Evolutionary conservation across 2,329 filamentous ascomycete genomes (phyloP).

Genomic region (Plectosphaerella plurivora): DNA sequence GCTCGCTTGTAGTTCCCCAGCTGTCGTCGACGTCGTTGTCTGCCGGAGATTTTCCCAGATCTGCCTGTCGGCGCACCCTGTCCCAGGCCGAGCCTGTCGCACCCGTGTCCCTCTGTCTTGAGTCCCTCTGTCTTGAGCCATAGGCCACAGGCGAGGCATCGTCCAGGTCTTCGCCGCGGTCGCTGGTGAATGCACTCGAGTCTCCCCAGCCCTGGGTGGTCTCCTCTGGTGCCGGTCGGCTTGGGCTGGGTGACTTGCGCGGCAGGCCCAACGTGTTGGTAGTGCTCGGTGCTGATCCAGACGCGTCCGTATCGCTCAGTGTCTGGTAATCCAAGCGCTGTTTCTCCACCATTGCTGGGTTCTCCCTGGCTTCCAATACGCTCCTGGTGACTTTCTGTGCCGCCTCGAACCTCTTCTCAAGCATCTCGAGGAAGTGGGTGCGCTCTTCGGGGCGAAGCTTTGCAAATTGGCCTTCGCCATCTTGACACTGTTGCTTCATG

Average conservation of each 20-base stretch:
- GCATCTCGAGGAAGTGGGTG: too few relatives aligned
- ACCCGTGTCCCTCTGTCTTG: conserved; percentile 11
- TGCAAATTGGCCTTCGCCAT: too few relatives aligned
- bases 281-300: background rate
- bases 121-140: conserved; percentile 15
- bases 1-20: conserved; percentile 30
- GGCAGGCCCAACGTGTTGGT: background rate
- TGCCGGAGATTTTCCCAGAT: conserved; percentile 12
- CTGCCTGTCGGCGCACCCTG: conserved; percentile 33
- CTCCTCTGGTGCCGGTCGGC: background rate
- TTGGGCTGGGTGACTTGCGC: conserved; percentile 1
- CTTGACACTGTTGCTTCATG: too few relatives aligned
- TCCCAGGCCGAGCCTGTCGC: conserved; percentile 37
- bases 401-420: too few relatives aligned
- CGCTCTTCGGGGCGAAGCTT: too few relatives aligned
- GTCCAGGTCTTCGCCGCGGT: conserved; percentile 23
- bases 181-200: background rate
- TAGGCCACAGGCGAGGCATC: conserved; percentile 39
- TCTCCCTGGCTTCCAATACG: too few relatives aligned
- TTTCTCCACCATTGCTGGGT: too few relatives aligned
- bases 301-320: too few relatives aligned
- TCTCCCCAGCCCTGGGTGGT: conserved; percentile 16
- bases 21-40: conserved; percentile 26
- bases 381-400: too few relatives aligned
- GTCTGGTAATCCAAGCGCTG: too few relatives aligned